A percentile compares a stretch with the other conserved stretches of the same genome.
These are phyloP conservation scores for Penicillium sp. DNA, from an alignment of 2,329 filamentous ascomycete species.

Conservation along the genomic window DNA sequence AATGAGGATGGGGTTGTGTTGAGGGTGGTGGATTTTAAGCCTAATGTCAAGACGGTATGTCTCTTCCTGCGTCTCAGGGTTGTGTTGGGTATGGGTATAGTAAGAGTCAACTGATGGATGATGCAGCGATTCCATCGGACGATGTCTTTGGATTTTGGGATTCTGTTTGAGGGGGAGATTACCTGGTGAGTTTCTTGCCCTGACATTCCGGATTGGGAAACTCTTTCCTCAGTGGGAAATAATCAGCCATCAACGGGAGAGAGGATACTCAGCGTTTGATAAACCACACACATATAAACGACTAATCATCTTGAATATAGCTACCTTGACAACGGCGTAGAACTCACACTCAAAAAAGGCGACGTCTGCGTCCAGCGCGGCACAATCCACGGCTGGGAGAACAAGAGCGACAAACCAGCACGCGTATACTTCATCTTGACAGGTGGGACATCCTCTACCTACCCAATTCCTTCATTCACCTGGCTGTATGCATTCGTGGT, in stretches of 20 bases:
- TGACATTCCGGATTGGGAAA: not conserved
- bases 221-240: not conserved
- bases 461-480: not conserved
- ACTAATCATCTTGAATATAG: not conserved
- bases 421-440: slow-evolving; percentile 21
- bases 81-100: slow-evolving; percentile 7
- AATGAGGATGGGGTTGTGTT: slow-evolving; percentile 6
- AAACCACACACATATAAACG: not conserved
- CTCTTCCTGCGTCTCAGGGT: not conserved
- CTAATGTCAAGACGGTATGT: slow-evolving; percentile 5
- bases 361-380: slow-evolving; percentile 28
- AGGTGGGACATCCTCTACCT: not conserved
- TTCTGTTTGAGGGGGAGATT: slow-evolving; percentile 28
- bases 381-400: slow-evolving; percentile 26
- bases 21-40: slow-evolving; percentile 10
- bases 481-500: too few relatives aligned
- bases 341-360: slow-evolving; percentile 22
- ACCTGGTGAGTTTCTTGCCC: slow-evolving; percentile 4
- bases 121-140: slow-evolving; percentile 23
- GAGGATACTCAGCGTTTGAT: not conserved
- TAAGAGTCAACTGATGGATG: slow-evolving; percentile 25
- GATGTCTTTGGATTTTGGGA: slow-evolving; percentile 27
- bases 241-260: not conserved
- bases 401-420: slow-evolving; percentile 16
- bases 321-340: slow-evolving; percentile 27